A percentile compares a stretch with the other conserved stretches of the same genome.
phyloP scores from a whole-genome alignment of 2,329 filamentous ascomycete genomes.

The Metarhizium brunneum region DNA sequence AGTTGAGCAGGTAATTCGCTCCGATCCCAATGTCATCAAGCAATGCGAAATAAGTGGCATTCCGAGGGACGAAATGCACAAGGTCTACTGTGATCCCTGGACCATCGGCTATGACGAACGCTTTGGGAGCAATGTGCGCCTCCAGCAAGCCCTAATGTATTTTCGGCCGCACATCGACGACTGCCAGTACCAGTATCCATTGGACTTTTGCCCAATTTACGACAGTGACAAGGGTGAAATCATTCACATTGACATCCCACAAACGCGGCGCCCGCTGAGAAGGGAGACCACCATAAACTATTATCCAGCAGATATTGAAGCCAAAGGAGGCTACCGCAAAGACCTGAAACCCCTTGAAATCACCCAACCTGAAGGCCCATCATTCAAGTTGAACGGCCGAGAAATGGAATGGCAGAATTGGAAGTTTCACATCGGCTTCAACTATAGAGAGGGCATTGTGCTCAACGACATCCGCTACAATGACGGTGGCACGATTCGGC shows the following conservation, averaged over 20 bases:
- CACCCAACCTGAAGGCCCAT: conserved; percentile 81
- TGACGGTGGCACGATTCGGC: conserved; percentile 67
- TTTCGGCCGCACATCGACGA: conserved; percentile 80
- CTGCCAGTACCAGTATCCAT: conserved; percentile 81
- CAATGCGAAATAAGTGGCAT: conserved; percentile 60
- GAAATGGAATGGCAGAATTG: conserved; percentile 86
- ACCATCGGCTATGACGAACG: conserved; percentile 92
- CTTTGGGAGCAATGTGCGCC: conserved; percentile 66
- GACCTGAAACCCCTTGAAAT: conserved; percentile 83
- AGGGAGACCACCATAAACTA: conserved; percentile 70
- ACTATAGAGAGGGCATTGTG: conserved; percentile 48
- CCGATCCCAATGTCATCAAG: conserved; percentile 75
- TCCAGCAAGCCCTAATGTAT: conserved; percentile 94
- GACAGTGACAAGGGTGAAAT: conserved; percentile 72
- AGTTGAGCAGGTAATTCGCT: conserved; percentile 64
- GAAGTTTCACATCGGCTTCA: conserved; percentile 81
- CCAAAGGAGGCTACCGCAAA: conserved; percentile 63
- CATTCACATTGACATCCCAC: conserved; percentile 54
- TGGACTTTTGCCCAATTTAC: conserved; percentile 91
- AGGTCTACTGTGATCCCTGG: conserved; percentile 95
- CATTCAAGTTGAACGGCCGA: conserved; percentile 67
- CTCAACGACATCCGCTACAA: conserved; percentile 85
- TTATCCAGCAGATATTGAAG: conserved; percentile 61
- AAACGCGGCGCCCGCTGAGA: conserved; percentile 64
- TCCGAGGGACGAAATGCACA: conserved; percentile 55